These are phyloP conservation scores for Trichoderma polysporum DNA, from an alignment of 2,329 filamentous ascomycete genomes.

Conservation along the genomic window DNA sequence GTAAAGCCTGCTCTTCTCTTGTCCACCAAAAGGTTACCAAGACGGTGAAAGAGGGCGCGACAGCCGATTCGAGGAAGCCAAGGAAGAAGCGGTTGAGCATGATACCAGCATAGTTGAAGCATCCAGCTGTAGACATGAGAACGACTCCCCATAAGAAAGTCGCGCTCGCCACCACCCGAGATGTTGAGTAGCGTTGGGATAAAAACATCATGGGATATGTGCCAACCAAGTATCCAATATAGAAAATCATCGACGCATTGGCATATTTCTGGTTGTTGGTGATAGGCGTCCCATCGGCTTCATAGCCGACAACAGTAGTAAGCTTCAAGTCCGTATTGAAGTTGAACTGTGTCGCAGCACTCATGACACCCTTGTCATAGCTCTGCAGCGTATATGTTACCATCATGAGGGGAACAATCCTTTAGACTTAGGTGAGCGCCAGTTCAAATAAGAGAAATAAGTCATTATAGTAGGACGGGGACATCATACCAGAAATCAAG, in stretches of 20 bases:
- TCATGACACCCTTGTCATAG: conserved; percentile 12
- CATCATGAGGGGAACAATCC: conserved; percentile 13
- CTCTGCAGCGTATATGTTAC: conserved; percentile 7
- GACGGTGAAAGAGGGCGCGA: neutral
- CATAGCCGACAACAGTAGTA: neutral
- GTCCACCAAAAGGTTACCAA: conserved; percentile 8
- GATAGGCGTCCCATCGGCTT: neutral
- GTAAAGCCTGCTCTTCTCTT: neutral
- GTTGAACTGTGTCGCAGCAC: conserved; percentile 10
- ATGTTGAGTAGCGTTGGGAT: neutral
- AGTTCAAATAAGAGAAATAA: no score
- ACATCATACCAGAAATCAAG: conserved; percentile 9
- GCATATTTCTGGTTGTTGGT: conserved; percentile 11
- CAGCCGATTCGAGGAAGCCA: conserved; percentile 1
- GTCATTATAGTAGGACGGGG: neutral
- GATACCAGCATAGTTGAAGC: conserved; percentile 4
- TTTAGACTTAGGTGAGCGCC: neutral
- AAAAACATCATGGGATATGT: conserved; percentile 14
- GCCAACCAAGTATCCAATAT: conserved; percentile 5
- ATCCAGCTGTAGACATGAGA: conserved; percentile 8
- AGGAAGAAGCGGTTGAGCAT: conserved; percentile 7
- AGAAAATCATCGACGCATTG: conserved; percentile 12
- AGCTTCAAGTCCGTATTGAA: conserved; percentile 9
- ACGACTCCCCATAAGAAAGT: conserved; percentile 4
- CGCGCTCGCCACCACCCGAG: neutral